Evolutionary conservation across 2,329 filamentous ascomycete genomes (phyloP).

Genomic region (Magnaporthiopsis rhizophila): DNA sequence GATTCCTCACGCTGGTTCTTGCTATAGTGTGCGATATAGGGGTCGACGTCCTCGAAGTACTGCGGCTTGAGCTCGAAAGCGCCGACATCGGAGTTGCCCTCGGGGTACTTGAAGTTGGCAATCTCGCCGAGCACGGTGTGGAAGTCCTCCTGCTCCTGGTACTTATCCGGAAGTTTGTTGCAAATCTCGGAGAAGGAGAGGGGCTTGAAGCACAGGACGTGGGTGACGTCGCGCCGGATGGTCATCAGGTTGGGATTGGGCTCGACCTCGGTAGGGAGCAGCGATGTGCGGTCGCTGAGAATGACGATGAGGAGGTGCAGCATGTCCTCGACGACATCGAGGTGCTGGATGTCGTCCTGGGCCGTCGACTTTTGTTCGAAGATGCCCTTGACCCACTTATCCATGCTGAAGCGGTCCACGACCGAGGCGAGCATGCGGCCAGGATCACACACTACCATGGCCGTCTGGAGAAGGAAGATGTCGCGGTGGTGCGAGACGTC

Average conservation of each 20-base stretch:
- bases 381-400: slow-evolving; percentile 75
- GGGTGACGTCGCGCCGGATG: slow-evolving; percentile 82
- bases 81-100: slow-evolving; percentile 85
- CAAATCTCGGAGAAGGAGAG: slow-evolving; percentile 90
- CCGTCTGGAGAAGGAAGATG: slow-evolving; percentile 87
- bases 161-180: slow-evolving; percentile 76
- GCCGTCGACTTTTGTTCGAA: slow-evolving; percentile 65
- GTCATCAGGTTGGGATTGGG: slow-evolving; percentile 57
- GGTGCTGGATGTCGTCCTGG: slow-evolving; percentile 78
- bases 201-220: slow-evolving; percentile 93
- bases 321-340: slow-evolving; percentile 94
- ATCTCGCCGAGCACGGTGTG: slow-evolving; percentile 77
- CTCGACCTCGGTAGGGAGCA: slow-evolving; percentile 57
- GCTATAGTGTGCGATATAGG: slow-evolving; percentile 91
- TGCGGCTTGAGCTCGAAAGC: slow-evolving; percentile 88
- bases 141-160: slow-evolving; percentile 84
- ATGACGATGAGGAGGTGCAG: slow-evolving; percentile 87
- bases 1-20: slow-evolving; percentile 97
- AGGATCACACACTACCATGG: slow-evolving; percentile 77
- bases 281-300: slow-evolving; percentile 76
- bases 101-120: slow-evolving; percentile 80
- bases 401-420: slow-evolving; percentile 84
- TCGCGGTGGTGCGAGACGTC: slow-evolving; percentile 94
- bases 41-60: slow-evolving; percentile 82
- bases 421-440: slow-evolving; percentile 80